Evolutionary conservation across 2,329 filamentous ascomycete species (phyloP).

Genomic region (Nemania serpens): DNA sequence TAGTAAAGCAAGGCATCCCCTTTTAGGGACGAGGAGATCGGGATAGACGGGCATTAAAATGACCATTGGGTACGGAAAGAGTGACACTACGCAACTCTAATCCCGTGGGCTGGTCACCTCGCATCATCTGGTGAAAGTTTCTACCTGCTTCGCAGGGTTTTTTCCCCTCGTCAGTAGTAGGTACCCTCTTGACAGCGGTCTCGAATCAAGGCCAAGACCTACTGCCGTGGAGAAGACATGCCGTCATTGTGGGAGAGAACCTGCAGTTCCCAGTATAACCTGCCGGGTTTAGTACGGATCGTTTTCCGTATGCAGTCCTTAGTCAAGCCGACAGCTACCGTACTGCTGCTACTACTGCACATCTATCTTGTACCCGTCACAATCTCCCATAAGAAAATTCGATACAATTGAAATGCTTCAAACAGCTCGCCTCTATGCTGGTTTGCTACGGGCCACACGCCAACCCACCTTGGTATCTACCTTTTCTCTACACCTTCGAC

Average conservation of each 20-base stretch:
- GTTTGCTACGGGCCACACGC: no score
- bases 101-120: neutral
- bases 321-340: neutral
- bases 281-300: conserved; percentile 8
- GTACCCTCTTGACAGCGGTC: neutral
- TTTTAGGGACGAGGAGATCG: neutral
- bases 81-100: neutral
- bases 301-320: neutral
- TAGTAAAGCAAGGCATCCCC: no score
- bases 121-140: neutral
- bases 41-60: neutral
- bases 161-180: neutral
- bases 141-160: neutral
- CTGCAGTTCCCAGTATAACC: conserved; percentile 2
- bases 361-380: no score
- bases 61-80: neutral
- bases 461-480: no score
- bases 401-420: no score
- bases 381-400: no score
- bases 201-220: conserved; percentile 12
- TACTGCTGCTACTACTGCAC: no score
- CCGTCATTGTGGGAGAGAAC: conserved; percentile 24
- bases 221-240: conserved; percentile 14
- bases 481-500: neutral
- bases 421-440: no score